Base-by-base conservation (phyloP, 2,329 filamentous ascomycete genomes). In the Fusarium foetens region DNA sequence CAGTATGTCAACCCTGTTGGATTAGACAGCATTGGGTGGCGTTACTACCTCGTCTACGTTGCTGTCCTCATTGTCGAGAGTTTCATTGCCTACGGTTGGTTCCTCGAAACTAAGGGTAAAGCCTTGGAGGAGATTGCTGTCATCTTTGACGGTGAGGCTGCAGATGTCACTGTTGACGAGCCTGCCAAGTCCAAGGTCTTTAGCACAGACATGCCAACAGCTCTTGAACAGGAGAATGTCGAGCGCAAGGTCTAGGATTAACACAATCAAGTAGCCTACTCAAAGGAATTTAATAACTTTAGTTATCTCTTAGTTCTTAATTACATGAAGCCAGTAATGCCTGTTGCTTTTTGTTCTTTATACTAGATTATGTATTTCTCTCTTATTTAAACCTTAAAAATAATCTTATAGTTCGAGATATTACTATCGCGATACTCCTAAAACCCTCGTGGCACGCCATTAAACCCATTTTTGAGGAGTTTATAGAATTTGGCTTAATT, bases 41-140 rank as follows among this genome's bases (percentile, higher is more conserved):
- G 81, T 71, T 90, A 86, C 68, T 90, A 89, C 78, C 86, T 90
- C 66, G 82, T 90, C 21, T 90, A 89, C 61, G 86, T 87, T 45
- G 83, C 81, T 13, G 81, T 83, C 1, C 61, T 86, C 5, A 79
- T 81, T 0, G 83, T 84, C 0, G 84, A 90, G 61, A 87, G 81
- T 71, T 85, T 88, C 49, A 76, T 87, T 55, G 76, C 75, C 3
- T 81, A 77, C 23, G 75, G 74, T 0, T 78, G 71, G 74, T 90
- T 89, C 75, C 83, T 83, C 23, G 86, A 88, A 77, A 88, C 86
- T 0, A 87, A 86, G 68, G 82, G 86, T 27, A 79, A 76, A 23
- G 74, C 79, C 0, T 62, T 90, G 4, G 88, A 90, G 70, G 87
- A 89, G 62, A 90, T 90, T 67, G 87, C 89, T 72, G 72, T 87